phyloP scores from a whole-genome alignment of 345 rosid species.

The Moringa oleifera region DNA sequence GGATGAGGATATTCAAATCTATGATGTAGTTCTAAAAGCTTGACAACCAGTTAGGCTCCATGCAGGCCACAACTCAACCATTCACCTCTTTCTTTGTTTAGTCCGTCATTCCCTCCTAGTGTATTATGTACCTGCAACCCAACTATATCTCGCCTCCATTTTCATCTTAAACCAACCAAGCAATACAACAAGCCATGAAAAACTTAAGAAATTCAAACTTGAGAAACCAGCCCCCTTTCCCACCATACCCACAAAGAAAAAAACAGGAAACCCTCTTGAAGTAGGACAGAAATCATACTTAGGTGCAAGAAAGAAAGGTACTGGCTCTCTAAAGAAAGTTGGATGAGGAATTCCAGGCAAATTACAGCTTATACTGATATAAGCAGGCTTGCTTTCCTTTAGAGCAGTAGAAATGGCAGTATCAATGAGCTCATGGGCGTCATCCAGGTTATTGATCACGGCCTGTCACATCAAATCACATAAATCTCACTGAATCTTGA shows the following conservation, averaged over 20 bases:
- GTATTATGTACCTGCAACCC: no score
- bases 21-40: no score
- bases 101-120: no score
- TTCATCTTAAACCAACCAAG: no score
- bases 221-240: no score
- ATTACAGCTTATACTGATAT: conserved; percentile 68
- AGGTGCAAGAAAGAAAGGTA: conserved; percentile 55
- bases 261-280: background rate
- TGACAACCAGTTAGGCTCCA: no score
- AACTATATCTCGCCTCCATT: no score
- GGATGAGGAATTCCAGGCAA: conserved; percentile 61
- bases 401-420: conserved; percentile 67
- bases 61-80: no score
- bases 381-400: conserved; percentile 68
- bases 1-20: no score
- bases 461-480: conserved; percentile 30
- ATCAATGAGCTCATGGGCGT: conserved; percentile 63
- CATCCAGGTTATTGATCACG: conserved; percentile 67
- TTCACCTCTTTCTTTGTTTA: no score
- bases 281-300: conserved; percentile 29
- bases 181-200: no score
- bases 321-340: conserved; percentile 55
- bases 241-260: background rate
- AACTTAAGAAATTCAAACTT: background rate
- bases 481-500: background rate